These are phyloP conservation scores for Nakazawaea ishiwadae DNA, from an alignment of 805 yeast genomes.

Conservation along the genomic window DNA sequence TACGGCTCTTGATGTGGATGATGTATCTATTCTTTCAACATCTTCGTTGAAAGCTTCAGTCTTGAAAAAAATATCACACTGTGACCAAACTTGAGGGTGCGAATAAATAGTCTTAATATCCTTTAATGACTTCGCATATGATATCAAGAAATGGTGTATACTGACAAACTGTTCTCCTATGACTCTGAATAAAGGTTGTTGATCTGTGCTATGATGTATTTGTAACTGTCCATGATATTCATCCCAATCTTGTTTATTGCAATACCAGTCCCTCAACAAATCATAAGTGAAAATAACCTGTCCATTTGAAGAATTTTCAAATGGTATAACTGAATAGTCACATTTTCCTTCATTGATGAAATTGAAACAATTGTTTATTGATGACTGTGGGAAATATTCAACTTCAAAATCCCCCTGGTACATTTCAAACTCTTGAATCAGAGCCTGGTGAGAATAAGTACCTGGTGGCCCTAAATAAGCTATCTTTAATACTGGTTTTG, in stretches of 20 bases:
- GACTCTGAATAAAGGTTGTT: slow-evolving; percentile 40
- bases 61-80: slow-evolving; percentile 55
- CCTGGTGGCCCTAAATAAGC: slow-evolving; percentile 89
- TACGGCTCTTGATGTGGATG: slow-evolving; percentile 86
- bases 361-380: slow-evolving; percentile 61
- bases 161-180: slow-evolving; percentile 79
- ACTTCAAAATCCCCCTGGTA: slow-evolving; percentile 21
- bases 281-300: slow-evolving; percentile 86
- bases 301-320: slow-evolving; percentile 94
- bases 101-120: slow-evolving; percentile 63
- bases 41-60: slow-evolving; percentile 27
- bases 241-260: slow-evolving; percentile 16
- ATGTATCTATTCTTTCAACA: slow-evolving; percentile 55
- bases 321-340: slow-evolving; percentile 79
- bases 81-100: slow-evolving; percentile 99
- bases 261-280: slow-evolving; percentile 63
- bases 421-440: slow-evolving; percentile 32
- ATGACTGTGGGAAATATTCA: slow-evolving; percentile 30
- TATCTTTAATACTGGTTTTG: slow-evolving; percentile 33
- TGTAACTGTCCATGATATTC: slow-evolving; percentile 10
- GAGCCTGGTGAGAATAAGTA: slow-evolving; percentile 89
- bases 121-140: slow-evolving; percentile 37
- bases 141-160: slow-evolving; percentile 72
- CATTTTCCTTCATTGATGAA: slow-evolving; percentile 38
- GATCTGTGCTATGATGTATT: slow-evolving; percentile 7